phyloP scores from a whole-genome alignment of 345 rosid genomes.

The Laguncularia racemosa region DNA sequence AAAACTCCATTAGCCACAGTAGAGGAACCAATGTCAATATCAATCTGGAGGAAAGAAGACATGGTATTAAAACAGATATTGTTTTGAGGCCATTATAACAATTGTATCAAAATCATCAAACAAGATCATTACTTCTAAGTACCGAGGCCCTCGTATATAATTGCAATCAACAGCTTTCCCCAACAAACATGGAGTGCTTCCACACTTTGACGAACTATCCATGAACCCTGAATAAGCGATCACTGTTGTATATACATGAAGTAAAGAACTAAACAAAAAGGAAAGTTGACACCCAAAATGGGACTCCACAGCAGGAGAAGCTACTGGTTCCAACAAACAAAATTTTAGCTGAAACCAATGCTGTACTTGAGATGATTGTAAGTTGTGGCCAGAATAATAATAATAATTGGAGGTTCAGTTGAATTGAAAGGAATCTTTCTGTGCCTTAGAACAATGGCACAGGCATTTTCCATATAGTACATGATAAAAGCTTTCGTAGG shows the following conservation, averaged over 20 bases:
- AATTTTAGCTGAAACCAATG: too few relatives aligned
- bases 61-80: slow-evolving; percentile 8
- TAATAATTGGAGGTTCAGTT: too few relatives aligned
- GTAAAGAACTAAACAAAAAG: neutral
- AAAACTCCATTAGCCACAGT: slow-evolving; percentile 97
- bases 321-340: too few relatives aligned
- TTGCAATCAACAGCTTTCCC: slow-evolving; percentile 98
- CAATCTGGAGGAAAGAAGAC: slow-evolving; percentile 43
- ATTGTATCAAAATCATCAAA: neutral
- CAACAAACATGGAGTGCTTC: slow-evolving; percentile 93
- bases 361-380: too few relatives aligned
- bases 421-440: too few relatives aligned
- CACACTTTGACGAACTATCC: slow-evolving; percentile 99
- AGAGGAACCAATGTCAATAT: slow-evolving; percentile 95
- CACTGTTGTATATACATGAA: too few relatives aligned
- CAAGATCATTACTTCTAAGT: slow-evolving; percentile 62
- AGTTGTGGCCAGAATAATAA: too few relatives aligned
- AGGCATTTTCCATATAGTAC: too few relatives aligned
- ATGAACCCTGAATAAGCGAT: slow-evolving; percentile 63
- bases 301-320: too few relatives aligned
- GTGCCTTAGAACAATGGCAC: too few relatives aligned
- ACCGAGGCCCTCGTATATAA: slow-evolving; percentile 75
- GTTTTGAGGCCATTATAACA: neutral
- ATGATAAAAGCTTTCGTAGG: too few relatives aligned
- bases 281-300: neutral